phyloP scores from a whole-genome alignment of 768 basidiomycete genomes.

The Termitomyces sp. region DNA sequence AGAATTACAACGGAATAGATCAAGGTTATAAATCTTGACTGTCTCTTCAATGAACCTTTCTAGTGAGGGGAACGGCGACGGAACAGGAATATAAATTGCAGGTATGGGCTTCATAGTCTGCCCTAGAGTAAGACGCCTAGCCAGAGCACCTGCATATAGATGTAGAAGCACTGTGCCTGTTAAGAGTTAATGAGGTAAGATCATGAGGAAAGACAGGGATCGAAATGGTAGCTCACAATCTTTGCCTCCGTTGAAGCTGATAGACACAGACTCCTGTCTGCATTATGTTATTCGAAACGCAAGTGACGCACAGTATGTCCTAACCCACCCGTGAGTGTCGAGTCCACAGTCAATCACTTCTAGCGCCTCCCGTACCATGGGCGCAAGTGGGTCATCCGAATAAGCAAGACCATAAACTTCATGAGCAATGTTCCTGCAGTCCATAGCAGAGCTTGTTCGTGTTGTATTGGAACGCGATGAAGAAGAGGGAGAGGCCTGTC shows the following conservation, averaged over 20 bases:
- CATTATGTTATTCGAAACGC: constrained; percentile 13
- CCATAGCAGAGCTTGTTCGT: constrained; percentile 24
- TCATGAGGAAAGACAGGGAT: not conserved
- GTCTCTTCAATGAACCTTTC: constrained; percentile 77
- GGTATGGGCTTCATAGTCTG: constrained; percentile 42
- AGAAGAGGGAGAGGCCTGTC: not conserved
- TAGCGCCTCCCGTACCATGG: constrained; percentile 71
- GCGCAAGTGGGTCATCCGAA: constrained; percentile 48
- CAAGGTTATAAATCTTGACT: constrained; percentile 60
- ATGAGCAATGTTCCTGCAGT: constrained; percentile 44
- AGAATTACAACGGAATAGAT: constrained; percentile 57
- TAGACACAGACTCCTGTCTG: constrained; percentile 65
- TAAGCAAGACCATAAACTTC: constrained; percentile 60
- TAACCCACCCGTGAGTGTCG: constrained; percentile 74
- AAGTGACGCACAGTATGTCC: constrained; percentile 6
- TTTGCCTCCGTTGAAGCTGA: constrained; percentile 99
- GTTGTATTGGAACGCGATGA: not conserved
- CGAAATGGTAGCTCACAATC: constrained; percentile 64
- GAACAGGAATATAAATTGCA: constrained; percentile 84
- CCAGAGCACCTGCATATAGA: constrained; percentile 72
- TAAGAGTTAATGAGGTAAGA: not conserved
- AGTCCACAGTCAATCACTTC: constrained; percentile 76
- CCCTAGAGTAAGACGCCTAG: constrained; percentile 30
- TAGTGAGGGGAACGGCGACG: constrained; percentile 79
- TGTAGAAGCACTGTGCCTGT: constrained; percentile 94